Conservation (phyloP, 371 early-diverging fungal genomes). For the Mucor sp. region DNA sequence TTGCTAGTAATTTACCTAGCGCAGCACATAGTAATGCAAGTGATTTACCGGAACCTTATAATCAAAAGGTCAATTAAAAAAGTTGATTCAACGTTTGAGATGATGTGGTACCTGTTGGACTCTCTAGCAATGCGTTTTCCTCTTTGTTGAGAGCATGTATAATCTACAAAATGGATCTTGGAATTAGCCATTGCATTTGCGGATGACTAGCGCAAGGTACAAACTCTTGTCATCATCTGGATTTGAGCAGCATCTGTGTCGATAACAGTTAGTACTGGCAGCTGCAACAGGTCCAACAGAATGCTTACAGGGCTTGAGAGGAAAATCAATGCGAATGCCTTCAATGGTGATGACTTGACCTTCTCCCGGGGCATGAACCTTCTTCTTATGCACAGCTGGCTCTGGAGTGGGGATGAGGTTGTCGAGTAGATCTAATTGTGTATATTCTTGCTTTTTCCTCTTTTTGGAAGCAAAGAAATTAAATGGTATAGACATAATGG, state of each 20-base stretch:
- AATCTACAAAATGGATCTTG: conserved; percentile 31
- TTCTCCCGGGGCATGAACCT: not conserved
- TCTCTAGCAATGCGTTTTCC: conserved; percentile 60
- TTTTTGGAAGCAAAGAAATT: not conserved
- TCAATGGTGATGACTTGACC: conserved; percentile 29
- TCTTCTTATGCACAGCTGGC: not conserved
- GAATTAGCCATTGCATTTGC: not conserved
- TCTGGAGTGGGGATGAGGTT: not conserved
- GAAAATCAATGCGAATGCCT: conserved; percentile 52
- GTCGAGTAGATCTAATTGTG: not conserved
- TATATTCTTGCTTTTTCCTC: not conserved
- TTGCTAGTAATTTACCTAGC: conserved; percentile 35
- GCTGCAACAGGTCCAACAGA: no score
- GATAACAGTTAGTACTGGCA: not conserved
- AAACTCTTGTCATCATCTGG: conserved; percentile 62
- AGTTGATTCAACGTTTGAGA: not conserved
- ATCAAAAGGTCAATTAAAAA: not conserved
- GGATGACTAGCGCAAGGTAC: not conserved
- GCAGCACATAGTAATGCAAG: conserved; percentile 57
- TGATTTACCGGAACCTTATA: conserved; percentile 62
- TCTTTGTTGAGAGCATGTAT: conserved; percentile 48
- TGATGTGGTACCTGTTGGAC: conserved; percentile 53
- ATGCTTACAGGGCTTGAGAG: conserved; percentile 55
- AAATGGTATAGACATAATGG: not conserved
- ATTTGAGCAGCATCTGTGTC: conserved; percentile 55